These are phyloP conservation scores for Alternaria metachromatica DNA, from an alignment of 2,329 filamentous ascomycete species.

Conservation along the genomic window DNA sequence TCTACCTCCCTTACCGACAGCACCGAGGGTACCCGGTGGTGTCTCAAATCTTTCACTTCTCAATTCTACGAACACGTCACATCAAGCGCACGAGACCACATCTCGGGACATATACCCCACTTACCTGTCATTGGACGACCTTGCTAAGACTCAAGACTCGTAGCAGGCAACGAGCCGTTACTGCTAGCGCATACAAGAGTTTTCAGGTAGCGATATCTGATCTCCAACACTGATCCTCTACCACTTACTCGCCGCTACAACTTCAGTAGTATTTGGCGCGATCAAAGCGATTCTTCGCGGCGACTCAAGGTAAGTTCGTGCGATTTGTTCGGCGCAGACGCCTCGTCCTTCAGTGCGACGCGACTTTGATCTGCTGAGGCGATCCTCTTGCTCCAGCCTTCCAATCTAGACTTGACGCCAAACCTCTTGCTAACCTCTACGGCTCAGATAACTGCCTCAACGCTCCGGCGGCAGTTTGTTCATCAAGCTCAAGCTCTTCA, in stretches of 20 bases:
- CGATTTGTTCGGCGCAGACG: neutral
- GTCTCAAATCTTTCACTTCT: slow-evolving; percentile 6
- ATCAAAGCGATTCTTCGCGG: neutral
- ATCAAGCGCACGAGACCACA: neutral
- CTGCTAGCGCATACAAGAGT: neutral
- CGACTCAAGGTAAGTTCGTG: neutral
- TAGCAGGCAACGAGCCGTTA: neutral
- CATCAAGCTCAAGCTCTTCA: neutral
- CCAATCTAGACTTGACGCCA: neutral
- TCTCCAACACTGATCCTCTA: neutral
- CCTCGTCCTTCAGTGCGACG: neutral
- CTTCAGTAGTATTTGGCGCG: neutral
- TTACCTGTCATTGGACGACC: neutral
- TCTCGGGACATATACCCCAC: neutral
- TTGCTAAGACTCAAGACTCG: neutral
- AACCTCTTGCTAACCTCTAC: neutral
- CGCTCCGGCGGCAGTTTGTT: neutral
- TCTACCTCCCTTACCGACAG: neutral
- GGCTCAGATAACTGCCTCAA: neutral
- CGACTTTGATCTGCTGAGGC: neutral
- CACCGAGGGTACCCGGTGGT: neutral
- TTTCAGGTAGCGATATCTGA: neutral
- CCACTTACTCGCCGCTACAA: neutral
- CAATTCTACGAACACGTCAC: neutral
- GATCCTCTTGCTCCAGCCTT: neutral